Evolutionary conservation across 495 filamentous ascomycete genomes (phyloP).

Genomic region (Penicillium goetzii): DNA sequence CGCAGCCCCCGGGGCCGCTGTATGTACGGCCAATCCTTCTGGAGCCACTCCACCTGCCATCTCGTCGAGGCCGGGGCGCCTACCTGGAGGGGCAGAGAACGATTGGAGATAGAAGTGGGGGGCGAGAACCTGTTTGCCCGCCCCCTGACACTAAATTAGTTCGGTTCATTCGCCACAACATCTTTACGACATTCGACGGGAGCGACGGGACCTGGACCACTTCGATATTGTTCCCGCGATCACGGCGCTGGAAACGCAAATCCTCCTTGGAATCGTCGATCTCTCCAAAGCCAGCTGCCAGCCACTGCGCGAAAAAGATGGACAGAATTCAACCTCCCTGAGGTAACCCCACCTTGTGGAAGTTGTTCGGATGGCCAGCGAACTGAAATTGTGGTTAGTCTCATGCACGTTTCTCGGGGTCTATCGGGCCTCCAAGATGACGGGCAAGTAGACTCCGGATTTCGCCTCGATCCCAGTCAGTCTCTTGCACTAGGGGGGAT

Average conservation of each 20-base stretch:
- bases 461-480: conserved; percentile 1
- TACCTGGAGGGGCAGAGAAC: neutral
- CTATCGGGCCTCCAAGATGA: neutral
- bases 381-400: neutral
- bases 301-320: neutral
- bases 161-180: neutral
- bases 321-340: neutral
- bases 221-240: conserved; percentile 4
- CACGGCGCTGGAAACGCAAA: conserved; percentile 4
- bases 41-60: conserved; percentile 4
- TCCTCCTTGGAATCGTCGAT: neutral
- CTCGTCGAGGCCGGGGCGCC: neutral
- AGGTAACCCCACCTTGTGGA: neutral
- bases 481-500: neutral
- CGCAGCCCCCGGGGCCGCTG: neutral
- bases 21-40: conserved; percentile 5
- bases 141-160: neutral
- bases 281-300: neutral
- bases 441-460: neutral
- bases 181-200: neutral
- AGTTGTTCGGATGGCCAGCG: neutral
- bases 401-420: neutral
- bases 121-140: neutral
- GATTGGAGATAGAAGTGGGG: conserved; percentile 4
- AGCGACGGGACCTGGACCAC: neutral